phyloP scores from a whole-genome alignment of 169 alveolate species.

The Plasmodium vivax region DNA sequence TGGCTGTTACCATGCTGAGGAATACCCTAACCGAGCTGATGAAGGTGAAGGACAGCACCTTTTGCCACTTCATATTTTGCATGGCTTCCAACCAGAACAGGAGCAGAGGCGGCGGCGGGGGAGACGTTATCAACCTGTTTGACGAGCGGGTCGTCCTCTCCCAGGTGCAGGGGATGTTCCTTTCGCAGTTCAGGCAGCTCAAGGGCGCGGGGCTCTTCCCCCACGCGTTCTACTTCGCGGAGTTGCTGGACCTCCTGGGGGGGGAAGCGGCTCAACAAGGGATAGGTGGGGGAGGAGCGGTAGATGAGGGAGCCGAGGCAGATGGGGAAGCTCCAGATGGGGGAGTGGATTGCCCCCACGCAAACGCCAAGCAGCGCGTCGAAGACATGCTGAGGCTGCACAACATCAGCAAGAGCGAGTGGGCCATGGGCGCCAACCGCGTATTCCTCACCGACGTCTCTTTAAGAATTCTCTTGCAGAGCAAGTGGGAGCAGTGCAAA shows the following conservation, averaged over 20 bases:
- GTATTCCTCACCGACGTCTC: neutral
- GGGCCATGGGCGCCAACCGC: constrained; percentile 11
- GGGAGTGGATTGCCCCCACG: neutral
- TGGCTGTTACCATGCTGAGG: constrained; percentile 51
- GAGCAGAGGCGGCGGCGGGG: neutral
- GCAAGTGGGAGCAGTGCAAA: neutral
- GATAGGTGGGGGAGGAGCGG: neutral
- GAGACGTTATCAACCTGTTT: neutral
- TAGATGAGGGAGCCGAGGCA: neutral
- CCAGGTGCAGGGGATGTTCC: constrained; percentile 8
- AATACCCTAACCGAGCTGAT: constrained; percentile 23
- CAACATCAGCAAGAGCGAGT: constrained; percentile 12
- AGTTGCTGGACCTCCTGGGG: constrained; percentile 7
- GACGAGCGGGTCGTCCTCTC: constrained; percentile 10
- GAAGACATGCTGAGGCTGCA: neutral
- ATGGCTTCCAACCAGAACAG: constrained; percentile 7
- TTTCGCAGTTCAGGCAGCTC: constrained; percentile 2
- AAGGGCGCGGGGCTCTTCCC: constrained; percentile 26
- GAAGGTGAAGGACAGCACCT: constrained; percentile 10
- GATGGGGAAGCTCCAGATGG: neutral
- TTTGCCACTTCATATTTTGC: constrained; percentile 60
- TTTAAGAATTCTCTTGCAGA: neutral
- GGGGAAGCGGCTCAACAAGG: neutral
- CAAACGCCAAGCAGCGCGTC: neutral
- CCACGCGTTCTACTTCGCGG: constrained; percentile 9